Base-by-base conservation (phyloP, 441 rosid genomes). In the Erysimum cheiri region DNA sequence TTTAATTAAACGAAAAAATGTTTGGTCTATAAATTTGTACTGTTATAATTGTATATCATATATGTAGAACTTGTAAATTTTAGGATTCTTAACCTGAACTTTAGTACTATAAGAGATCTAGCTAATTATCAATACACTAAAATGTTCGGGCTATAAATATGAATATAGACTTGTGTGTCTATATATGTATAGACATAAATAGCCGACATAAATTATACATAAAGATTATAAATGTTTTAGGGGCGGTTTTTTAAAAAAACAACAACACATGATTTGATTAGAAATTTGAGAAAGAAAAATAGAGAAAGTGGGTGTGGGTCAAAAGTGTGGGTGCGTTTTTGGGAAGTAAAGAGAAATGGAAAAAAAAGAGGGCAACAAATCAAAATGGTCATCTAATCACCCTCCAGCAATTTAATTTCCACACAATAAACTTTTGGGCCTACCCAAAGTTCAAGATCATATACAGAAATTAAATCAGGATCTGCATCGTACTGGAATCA, bases 331-430 rank as follows among this genome's bases (percentile, higher is more conserved):
- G 79, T 76, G 75, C 79, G 61, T 70, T n/a, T 56, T 64, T 47
- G 70, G 74, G 66, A 44, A 68, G 19, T 56, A 69, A 63, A 70
- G 75, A 69, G 35, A 57, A 63, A 47, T 12, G 33, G 41, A 47
- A 4, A 41, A 19, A 65, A 66, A 60, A 60, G 67, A 58, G 67
- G 64, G 47, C 64, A 70, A 76, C 79, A 70, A 55, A 61, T 35
- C 24, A 8, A 72, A 77, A 77, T 77, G 80, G 77, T 67, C 70
- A 77, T 77, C 80, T 77, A 77, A 72, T 77, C 80, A 77, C 7
- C 62, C n/a, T 67, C 73, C 80, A 66, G 69, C 75, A 48, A 70
- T 24, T 75, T 69, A 54, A 62, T 61, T 32, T 70, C 61, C 59
- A 66, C 75, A 70, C 56, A 50, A 50, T 9, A 40, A 59, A 63